A percentile compares a stretch with the other conserved stretches of the same genome.
phyloP scores from a whole-genome alignment of 192 early-diverging fungal species.

The Radiomyces spectabilis region DNA sequence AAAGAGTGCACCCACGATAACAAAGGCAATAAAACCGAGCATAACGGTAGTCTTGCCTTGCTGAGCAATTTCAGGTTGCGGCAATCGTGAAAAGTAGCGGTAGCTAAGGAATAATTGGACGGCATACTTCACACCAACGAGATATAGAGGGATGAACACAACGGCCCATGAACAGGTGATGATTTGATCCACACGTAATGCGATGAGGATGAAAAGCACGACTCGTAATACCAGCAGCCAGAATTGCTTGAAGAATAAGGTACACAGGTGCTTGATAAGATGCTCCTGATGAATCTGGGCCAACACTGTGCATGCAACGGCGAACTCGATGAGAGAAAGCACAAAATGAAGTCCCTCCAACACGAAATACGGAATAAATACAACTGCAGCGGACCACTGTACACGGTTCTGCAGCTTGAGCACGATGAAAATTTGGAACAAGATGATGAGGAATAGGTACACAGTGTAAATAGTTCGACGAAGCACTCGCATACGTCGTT shows the following conservation, averaged over 20 bases:
- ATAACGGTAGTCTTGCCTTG: constrained; percentile 41
- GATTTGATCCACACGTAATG: constrained; percentile 47
- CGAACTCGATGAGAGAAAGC: constrained; percentile 28
- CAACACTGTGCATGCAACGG: constrained; percentile 16
- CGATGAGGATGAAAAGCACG: constrained; percentile 57
- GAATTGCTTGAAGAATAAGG: constrained; percentile 41
- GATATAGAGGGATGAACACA: constrained; percentile 63
- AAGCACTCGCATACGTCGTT: not conserved
- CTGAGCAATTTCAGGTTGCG: constrained; percentile 34
- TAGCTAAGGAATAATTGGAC: constrained; percentile 38
- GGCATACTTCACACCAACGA: constrained; percentile 51
- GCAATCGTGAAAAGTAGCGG: constrained; percentile 23
- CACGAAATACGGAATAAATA: constrained; percentile 82
- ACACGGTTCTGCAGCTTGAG: constrained; percentile 60
- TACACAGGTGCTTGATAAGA: not conserved
- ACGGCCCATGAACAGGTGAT: constrained; percentile 54
- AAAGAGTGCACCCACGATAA: constrained; percentile 35
- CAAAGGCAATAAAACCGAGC: constrained; percentile 32
- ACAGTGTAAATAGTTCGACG: not conserved
- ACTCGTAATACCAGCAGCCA: constrained; percentile 65
- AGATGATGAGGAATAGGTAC: constrained; percentile 47
- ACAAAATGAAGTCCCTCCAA: constrained; percentile 66
- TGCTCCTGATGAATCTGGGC: constrained; percentile 4
- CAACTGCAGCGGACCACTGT: constrained; percentile 50
- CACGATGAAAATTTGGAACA: constrained; percentile 76